Conservation (phyloP, 257 asterid genomes). For the Leonotis leonurus region DNA sequence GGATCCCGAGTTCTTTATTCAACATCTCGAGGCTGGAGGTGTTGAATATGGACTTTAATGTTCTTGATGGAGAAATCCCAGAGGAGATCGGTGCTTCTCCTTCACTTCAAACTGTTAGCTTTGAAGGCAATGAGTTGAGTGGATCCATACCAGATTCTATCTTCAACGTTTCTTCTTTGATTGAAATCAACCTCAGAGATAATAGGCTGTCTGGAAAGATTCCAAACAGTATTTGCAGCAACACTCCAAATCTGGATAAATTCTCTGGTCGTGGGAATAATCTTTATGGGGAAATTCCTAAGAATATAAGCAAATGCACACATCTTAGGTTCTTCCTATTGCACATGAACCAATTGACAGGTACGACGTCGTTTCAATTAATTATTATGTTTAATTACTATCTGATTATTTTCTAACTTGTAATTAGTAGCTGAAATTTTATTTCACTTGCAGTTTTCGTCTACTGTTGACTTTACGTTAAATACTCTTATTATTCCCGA, state of each 20-base stretch:
- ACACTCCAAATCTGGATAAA: neutral
- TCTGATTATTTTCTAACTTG: no score
- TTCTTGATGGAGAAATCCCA: slow-evolving; percentile 25
- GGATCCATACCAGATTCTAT: neutral
- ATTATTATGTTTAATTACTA: no score
- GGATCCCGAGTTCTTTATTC: neutral
- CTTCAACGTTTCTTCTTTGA: neutral
- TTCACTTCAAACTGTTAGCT: neutral
- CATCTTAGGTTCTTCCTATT: neutral
- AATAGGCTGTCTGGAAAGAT: neutral
- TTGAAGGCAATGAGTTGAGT: neutral
- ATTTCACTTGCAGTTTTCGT: no score
- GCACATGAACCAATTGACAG: no score
- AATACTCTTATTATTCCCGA: no score
- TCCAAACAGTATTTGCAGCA: neutral
- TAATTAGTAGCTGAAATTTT: no score
- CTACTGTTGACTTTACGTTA: no score
- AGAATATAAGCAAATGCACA: slow-evolving; percentile 22
- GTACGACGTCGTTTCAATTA: no score
- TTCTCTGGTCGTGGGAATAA: neutral
- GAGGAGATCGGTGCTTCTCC: slow-evolving; percentile 9
- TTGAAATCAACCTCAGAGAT: neutral
- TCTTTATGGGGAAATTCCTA: slow-evolving; percentile 26
- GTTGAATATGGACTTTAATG: neutral
- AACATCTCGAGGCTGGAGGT: neutral